These are phyloP conservation scores for Thoreauomyces humboldtii DNA, from an alignment of 192 early-diverging fungal genomes.

Conservation along the genomic window DNA sequence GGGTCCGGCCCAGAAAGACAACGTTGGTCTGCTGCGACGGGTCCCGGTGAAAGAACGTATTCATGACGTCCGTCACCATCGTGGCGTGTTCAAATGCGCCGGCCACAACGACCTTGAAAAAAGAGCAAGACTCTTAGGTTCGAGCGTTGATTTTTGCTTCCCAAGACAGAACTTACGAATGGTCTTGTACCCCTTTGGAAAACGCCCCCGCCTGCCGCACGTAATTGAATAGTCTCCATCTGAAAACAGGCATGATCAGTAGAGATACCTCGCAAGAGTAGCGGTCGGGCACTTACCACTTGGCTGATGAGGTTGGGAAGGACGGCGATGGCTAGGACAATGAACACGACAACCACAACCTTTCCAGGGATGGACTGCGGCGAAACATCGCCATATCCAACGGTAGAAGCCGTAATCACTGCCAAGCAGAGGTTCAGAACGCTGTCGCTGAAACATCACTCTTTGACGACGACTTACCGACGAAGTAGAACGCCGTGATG, in stretches of 20 bases:
- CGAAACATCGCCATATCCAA: constrained; percentile 72
- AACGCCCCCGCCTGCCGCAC: constrained; percentile 25
- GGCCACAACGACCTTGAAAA: constrained; percentile 27
- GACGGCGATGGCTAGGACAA: constrained; percentile 46
- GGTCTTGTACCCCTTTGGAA: constrained; percentile 25
- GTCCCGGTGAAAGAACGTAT: constrained; percentile 25
- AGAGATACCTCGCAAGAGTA: background rate
- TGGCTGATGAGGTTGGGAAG: constrained; percentile 52
- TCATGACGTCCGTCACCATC: constrained; percentile 4
- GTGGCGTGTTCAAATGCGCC: constrained; percentile 22
- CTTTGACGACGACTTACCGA: background rate
- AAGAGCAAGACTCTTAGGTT: background rate
- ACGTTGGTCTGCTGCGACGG: constrained; percentile 14
- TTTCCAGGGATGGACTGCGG: constrained; percentile 51
- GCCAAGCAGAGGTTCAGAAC: too few relatives aligned
- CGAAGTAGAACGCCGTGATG: constrained; percentile 7
- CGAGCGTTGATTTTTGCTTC: background rate
- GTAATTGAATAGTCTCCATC: constrained; percentile 22
- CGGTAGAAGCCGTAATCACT: constrained; percentile 67
- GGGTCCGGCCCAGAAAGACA: constrained; percentile 31
- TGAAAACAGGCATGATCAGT: background rate
- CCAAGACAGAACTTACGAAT: constrained; percentile 17
- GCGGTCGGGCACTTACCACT: constrained; percentile 4
- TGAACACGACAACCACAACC: constrained; percentile 50
- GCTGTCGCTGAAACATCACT: background rate